Percentiles rank a stretch among this genome's conserved stretches.
Conservation (phyloP, 2,329 filamentous ascomycete species). For the Pseudogymnoascus sp. region DNA sequence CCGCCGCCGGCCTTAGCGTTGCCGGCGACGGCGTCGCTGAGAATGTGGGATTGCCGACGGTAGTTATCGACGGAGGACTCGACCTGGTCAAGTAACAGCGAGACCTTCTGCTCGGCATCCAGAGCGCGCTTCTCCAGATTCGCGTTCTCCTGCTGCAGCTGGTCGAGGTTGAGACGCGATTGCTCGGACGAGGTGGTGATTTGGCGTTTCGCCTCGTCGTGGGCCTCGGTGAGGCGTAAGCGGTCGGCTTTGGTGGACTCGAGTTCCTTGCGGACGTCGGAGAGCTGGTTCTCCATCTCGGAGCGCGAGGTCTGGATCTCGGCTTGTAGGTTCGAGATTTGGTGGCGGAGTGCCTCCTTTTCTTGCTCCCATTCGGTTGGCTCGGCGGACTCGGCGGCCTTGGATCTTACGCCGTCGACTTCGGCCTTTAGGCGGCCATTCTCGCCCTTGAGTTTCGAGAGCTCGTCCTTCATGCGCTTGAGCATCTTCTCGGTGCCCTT, state of each 20-base stretch:
- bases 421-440: slow-evolving; percentile 77
- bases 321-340: slow-evolving; percentile 60
- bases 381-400: slow-evolving; percentile 31
- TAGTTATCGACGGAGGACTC: slow-evolving; percentile 92
- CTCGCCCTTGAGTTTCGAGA: slow-evolving; percentile 83
- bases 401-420: slow-evolving; percentile 54
- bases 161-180: slow-evolving; percentile 62
- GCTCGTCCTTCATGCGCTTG: slow-evolving; percentile 94
- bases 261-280: slow-evolving; percentile 60
- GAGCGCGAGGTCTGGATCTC: slow-evolving; percentile 58
- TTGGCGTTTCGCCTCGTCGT: slow-evolving; percentile 46
- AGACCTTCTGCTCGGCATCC: slow-evolving; percentile 90
- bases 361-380: slow-evolving; percentile 67
- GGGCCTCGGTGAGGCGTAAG: slow-evolving; percentile 51
- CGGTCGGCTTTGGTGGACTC: slow-evolving; percentile 56
- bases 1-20: slow-evolving; percentile 14
- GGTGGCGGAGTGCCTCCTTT: slow-evolving; percentile 54
- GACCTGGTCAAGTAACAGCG: slow-evolving; percentile 86
- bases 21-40: slow-evolving; percentile 32
- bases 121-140: slow-evolving; percentile 73
- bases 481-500: slow-evolving; percentile 99
- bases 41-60: slow-evolving; percentile 61
- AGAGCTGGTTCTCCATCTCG: slow-evolving; percentile 64
- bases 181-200: slow-evolving; percentile 46
- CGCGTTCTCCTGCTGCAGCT: slow-evolving; percentile 73